phyloP scores from a whole-genome alignment of 164 flowering plant species.

The Tetrastigma voinierianum region DNA sequence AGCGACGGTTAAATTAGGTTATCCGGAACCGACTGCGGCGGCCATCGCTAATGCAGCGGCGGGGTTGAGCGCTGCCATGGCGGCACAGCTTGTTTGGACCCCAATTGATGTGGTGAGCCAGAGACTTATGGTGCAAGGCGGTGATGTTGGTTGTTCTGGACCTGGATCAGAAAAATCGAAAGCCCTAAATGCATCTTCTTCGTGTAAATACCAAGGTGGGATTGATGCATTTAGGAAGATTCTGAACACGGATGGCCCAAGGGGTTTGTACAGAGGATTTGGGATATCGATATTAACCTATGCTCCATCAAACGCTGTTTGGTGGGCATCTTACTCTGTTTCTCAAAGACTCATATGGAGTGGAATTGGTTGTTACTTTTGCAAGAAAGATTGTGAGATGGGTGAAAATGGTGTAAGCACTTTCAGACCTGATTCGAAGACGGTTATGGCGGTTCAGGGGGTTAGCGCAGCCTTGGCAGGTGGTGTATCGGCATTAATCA shows the following conservation, averaged over 20 bases:
- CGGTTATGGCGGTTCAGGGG: constrained; percentile 52
- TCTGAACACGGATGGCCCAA: constrained; percentile 32
- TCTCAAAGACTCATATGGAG: constrained; percentile 44
- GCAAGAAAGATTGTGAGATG: constrained; percentile 18
- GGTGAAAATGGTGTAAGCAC: constrained; percentile 16
- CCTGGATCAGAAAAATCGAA: constrained; percentile 1
- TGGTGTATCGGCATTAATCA: constrained; percentile 52
- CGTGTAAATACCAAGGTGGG: constrained; percentile 38
- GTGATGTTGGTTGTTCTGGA: not conserved
- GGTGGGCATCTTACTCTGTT: constrained; percentile 63
- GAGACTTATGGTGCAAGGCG: constrained; percentile 57
- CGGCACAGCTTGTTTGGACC: constrained; percentile 66
- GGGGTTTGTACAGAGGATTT: constrained; percentile 56
- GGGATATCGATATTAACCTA: constrained; percentile 53
- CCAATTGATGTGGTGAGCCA: constrained; percentile 62
- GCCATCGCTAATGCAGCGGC: constrained; percentile 55
- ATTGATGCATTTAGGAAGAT: constrained; percentile 52
- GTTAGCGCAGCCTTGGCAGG: constrained; percentile 62
- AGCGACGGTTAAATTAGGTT: constrained; percentile 34
- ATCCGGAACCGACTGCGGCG: constrained; percentile 36
- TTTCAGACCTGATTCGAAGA: constrained; percentile 34
- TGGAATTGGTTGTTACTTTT: constrained; percentile 32
- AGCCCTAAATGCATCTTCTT: constrained; percentile 11
- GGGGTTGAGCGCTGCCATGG: constrained; percentile 54
- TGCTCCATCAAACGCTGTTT: constrained; percentile 62